These are phyloP conservation scores for Exobasidium rhododendri DNA, from an alignment of 1,284 basidiomycete genomes.

Conservation along the genomic window DNA sequence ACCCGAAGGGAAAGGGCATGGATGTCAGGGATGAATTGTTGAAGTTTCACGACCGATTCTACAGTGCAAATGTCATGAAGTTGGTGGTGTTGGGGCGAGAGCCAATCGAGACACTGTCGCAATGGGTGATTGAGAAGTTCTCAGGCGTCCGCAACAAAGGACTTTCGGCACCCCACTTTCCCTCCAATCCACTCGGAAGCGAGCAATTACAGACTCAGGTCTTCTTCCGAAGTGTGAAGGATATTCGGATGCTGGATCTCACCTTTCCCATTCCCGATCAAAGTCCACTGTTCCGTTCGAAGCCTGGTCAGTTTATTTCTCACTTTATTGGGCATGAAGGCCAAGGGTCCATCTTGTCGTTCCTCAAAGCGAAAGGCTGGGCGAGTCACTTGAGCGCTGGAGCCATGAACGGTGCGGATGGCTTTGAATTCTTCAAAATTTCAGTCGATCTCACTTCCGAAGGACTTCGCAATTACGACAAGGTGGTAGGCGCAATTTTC, in stretches of 20 bases:
- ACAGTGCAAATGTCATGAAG: slow-evolving; percentile 91
- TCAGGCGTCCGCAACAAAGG: slow-evolving; percentile 72
- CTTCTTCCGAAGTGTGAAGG: slow-evolving; percentile 84
- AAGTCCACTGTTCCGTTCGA: slow-evolving; percentile 72
- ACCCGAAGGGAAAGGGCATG: slow-evolving; percentile 63
- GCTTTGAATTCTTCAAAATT: slow-evolving; percentile 86
- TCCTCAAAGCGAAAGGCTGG: slow-evolving; percentile 90
- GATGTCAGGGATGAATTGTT: slow-evolving; percentile 87
- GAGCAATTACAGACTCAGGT: slow-evolving; percentile 68
- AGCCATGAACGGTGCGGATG: slow-evolving; percentile 65
- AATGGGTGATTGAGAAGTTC: slow-evolving; percentile 71
- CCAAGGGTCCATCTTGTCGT: slow-evolving; percentile 83
- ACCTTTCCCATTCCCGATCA: slow-evolving; percentile 69
- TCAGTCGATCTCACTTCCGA: slow-evolving; percentile 75
- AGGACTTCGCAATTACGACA: slow-evolving; percentile 82
- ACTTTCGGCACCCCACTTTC: slow-evolving; percentile 65
- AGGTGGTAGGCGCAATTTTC: slow-evolving; percentile 71
- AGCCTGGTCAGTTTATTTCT: slow-evolving; percentile 73
- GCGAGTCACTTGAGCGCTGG: slow-evolving; percentile 75
- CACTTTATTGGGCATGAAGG: slow-evolving; percentile 97
- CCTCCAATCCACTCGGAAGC: slow-evolving; percentile 65
- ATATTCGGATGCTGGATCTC: slow-evolving; percentile 80
- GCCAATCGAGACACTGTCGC: slow-evolving; percentile 72
- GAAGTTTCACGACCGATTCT: slow-evolving; percentile 91
- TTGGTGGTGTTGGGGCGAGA: slow-evolving; percentile 87